Evolutionary conservation across 2,329 filamentous ascomycete genomes (phyloP), one percentile per base, ranked within the genome.

Genomic region (Claviceps fusiformis): DNA sequence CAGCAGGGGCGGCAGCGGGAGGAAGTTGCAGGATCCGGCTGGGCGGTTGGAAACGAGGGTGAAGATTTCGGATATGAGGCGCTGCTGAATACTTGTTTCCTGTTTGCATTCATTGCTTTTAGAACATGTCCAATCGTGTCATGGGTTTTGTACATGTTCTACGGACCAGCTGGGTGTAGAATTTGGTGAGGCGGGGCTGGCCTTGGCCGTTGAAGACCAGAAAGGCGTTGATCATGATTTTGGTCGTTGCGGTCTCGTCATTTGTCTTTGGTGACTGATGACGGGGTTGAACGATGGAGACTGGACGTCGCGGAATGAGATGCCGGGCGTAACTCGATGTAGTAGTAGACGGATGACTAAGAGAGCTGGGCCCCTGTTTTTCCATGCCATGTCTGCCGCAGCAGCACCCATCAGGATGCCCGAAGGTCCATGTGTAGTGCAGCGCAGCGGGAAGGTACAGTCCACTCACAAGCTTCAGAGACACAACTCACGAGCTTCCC

Each of bases 161-260:
- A 39, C 44, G 43, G 62, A 95, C 92, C 62, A 98, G 83, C 69
- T 97, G 92, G 2, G 92, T 96, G 70, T 98, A 98, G 77, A 98
- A 98, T 67, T 97, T 97, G 64, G 92, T 97, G 69, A 98, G 80
- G 55, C 93, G 86, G 43, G 93, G 92, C 72, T 98, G 92, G 60
- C 93, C 93, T 64, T 92, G 89, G 75, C 95, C 95, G 68, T 98
- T 98, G 78, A 98, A 98, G 69, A 98, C 92, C 61, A 98, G 79
- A 59, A 98, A 92, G 37, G 95, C 93, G 77, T 95, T 98, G 71
- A 98, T 97, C 93, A 98, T 98, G 62, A 62, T 73, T 53, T 58
- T 56, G 31, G 29, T 37, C 37, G 24, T 31, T 13, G 39, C 50
- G 50, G 19, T 3, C 37, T 43, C 19, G 37, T 43, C 49, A 41